Evolutionary conservation across 192 early-diverging fungal species (phyloP).

Genomic region (Backusella tuberculispora): DNA sequence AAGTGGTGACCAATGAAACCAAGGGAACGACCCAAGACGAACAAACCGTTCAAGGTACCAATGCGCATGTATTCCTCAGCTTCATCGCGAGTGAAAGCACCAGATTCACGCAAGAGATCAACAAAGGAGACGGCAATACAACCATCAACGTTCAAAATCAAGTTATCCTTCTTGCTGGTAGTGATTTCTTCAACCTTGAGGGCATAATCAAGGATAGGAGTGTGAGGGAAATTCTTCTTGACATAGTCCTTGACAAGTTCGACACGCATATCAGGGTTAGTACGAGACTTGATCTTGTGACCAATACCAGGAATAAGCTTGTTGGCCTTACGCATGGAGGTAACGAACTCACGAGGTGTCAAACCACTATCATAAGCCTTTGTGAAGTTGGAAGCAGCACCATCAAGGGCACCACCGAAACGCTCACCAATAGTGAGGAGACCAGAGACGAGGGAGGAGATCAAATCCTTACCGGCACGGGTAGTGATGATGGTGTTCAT

Average conservation of each 20-base stretch:
- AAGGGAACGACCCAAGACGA: conserved; percentile 93
- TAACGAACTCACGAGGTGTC: conserved; percentile 93
- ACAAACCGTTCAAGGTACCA: conserved; percentile 95
- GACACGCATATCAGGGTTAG: conserved; percentile 98
- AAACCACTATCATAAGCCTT: conserved; percentile 92
- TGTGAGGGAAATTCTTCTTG: conserved; percentile 81
- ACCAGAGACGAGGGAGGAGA: conserved; percentile 93
- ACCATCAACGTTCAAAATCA: conserved; percentile 95
- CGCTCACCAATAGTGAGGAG: conserved; percentile 97
- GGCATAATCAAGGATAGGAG: conserved; percentile 93
- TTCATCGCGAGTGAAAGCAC: conserved; percentile 92
- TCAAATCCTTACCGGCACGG: conserved; percentile 96
- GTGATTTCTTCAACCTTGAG: conserved; percentile 94
- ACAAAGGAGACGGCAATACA: conserved; percentile 96
- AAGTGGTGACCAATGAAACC: conserved; percentile 98
- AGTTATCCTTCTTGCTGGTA: conserved; percentile 97
- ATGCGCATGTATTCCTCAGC: conserved; percentile 96
- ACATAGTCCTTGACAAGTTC: conserved; percentile 95
- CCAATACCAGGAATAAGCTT: conserved; percentile 98
- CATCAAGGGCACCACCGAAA: conserved; percentile 97
- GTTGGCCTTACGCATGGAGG: conserved; percentile 93
- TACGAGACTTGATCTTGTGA: conserved; percentile 99
- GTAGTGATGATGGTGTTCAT: conserved; percentile 91
- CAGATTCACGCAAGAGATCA: conserved; percentile 89
- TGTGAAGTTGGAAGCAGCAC: conserved; percentile 91